A percentile compares a stretch with the other conserved stretches of the same genome.
Evolutionary conservation across 1,284 basidiomycete genomes (phyloP).

Genomic region (Rhodotorula sp.): DNA sequence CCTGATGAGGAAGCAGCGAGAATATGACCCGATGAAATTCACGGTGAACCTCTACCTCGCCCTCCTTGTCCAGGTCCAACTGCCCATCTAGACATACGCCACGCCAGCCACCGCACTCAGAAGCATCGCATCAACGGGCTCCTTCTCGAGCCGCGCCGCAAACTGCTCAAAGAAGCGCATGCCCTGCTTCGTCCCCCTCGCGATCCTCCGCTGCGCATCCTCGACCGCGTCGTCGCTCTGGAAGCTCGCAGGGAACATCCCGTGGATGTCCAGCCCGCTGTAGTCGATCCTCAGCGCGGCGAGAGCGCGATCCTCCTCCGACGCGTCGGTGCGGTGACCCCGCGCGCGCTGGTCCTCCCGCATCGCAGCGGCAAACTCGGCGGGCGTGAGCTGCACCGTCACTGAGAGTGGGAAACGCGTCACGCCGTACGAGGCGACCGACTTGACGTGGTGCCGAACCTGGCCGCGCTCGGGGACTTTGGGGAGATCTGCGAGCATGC

Average conservation of each 20-base stretch:
- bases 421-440: constrained; percentile 76
- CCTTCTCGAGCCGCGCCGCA: constrained; percentile 34
- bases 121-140: constrained; percentile 45
- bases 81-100: constrained; percentile 35
- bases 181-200: constrained; percentile 26
- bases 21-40: not conserved
- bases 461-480: constrained; percentile 63
- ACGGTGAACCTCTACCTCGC: not conserved
- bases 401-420: constrained; percentile 72
- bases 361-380: constrained; percentile 44
- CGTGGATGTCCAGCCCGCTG: constrained; percentile 63
- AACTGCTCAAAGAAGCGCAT: constrained; percentile 44
- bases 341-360: constrained; percentile 44
- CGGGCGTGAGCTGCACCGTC: constrained; percentile 61
- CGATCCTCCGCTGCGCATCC: constrained; percentile 5
- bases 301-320: constrained; percentile 59
- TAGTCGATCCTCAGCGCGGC: constrained; percentile 71
- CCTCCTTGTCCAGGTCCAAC: not conserved
- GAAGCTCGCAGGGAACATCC: constrained; percentile 41
- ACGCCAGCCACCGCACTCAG: constrained; percentile 44
- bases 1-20: not conserved
- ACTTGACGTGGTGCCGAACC: constrained; percentile 88
- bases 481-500: constrained; percentile 43
- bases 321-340: constrained; percentile 39
- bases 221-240: constrained; percentile 25